Base-by-base conservation (phyloP, 2,329 filamentous ascomycete genomes). In the Malbranchea zuffiana region DNA sequence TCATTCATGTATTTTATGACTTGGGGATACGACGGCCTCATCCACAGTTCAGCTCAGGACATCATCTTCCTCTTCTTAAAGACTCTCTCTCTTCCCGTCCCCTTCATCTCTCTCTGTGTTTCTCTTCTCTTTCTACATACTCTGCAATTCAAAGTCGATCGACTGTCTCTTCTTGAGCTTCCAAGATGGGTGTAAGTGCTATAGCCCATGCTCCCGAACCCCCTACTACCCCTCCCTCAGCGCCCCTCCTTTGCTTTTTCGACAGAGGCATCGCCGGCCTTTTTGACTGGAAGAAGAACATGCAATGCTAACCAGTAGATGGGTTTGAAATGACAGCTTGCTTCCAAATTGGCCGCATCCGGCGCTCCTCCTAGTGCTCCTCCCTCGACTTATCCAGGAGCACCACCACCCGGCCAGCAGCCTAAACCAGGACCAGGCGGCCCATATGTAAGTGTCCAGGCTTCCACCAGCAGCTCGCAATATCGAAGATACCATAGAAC, bases 401-500 rank as follows among this genome's bases (percentile, higher is more conserved):
- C 46, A 26, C 52, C 50, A 42, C 50, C 54, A 19, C 43, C 48
- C 21, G 56, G 53, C 23, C 29, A 38, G 16, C 32, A 40, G 44
- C 48, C 47, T 25, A 42, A 44, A 32, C 54, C 53, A 44, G 63
- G n/a, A n/a, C n/a, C n/a, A n/a, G n/a, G n/a, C n/a, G n/a, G n/a
- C n/a, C n/a, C 63, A 58, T 72, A 74, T 56, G 72, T 75, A 61
- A 68, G 72, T 71, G 10, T 13, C 18, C 31, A n/a, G 7, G 20
- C 31, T 19, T 21, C 15, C n/a, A 12, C 23, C 8, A 8, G 20
- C 20, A n/a, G 23, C 18, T 17, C 16, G 19, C 23, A 6, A 37
- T n/a, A 11, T 30, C 11, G 7, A 4, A 12, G 5, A 12, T 15
- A 20, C 18, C 21, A n/a, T 12, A 26, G n/a, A 16, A 27, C 15